Evolutionary conservation across 192 early-diverging fungal genomes (phyloP).

Genomic region (Physocladia obscura): DNA sequence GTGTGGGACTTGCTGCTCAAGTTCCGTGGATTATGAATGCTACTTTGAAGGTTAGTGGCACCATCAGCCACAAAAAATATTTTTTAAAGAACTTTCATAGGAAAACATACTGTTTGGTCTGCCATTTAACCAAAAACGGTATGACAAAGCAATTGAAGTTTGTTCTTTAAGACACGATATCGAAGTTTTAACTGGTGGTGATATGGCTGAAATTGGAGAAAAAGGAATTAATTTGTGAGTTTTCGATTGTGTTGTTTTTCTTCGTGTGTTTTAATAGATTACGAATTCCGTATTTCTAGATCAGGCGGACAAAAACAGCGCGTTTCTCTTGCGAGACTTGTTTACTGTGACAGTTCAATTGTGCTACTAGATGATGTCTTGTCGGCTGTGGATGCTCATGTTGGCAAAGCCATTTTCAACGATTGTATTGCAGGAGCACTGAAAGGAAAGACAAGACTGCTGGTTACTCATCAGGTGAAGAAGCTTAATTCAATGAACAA

Average conservation of each 20-base stretch:
- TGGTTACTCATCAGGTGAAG: slow-evolving; percentile 70
- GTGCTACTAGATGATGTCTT: slow-evolving; percentile 71
- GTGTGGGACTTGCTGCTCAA: slow-evolving; percentile 70
- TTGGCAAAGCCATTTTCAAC: slow-evolving; percentile 69
- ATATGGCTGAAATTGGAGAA: slow-evolving; percentile 50
- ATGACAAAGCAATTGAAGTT: slow-evolving; percentile 71
- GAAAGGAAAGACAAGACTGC: slow-evolving; percentile 69
- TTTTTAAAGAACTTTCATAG: too few species aligned
- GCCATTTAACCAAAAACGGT: slow-evolving; percentile 64
- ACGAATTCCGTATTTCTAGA: too few species aligned
- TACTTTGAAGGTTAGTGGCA: slow-evolving; percentile 64
- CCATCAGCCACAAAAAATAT: too few species aligned
- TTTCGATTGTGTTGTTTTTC: not conserved
- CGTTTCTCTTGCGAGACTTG: slow-evolving; percentile 56
- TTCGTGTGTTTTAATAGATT: too few species aligned
- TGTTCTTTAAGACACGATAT: slow-evolving; percentile 77
- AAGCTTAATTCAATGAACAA: not conserved
- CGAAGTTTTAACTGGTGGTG: slow-evolving; percentile 55
- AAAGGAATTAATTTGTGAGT: slow-evolving; percentile 50
- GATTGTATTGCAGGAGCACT: slow-evolving; percentile 63
- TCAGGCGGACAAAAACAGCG: slow-evolving; percentile 43
- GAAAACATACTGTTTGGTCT: slow-evolving; percentile 89
- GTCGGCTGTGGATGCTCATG: slow-evolving; percentile 73
- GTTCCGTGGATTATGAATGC: slow-evolving; percentile 77
- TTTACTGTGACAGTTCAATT: slow-evolving; percentile 62